Evolutionary conservation across 768 basidiomycete species (phyloP), one percentile per base, ranked within the genome.

Genomic region (Cyclocybe cylindracea): DNA sequence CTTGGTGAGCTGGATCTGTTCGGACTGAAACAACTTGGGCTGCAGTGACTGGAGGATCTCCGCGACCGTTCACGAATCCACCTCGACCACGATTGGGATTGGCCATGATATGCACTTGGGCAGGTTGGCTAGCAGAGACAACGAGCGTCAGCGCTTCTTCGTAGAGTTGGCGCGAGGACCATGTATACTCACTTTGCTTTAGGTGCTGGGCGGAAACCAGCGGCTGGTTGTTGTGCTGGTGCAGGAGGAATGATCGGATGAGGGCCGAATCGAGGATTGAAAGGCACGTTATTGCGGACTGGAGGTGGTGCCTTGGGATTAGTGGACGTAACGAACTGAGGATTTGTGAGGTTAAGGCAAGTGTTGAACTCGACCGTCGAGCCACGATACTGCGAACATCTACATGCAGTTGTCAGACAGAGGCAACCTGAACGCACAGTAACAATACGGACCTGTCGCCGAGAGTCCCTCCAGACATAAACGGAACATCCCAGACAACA

Each of bases 401-500:
- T 61, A 40, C 16, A 33, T 19, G 16, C 14, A 11, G 13, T 18
- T 29, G 35, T 10, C 13, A 39, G 4, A 51, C 29, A 44, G 6
- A 7, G 19, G 32, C 10, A 44, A 48, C 18, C 44, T 18, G 36
- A 51, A 33, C n/a, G 19, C 10, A 35, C n/a, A 14, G 31, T 42
- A 51, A 33, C 16, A 33, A n/a, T 16, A 62, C 64, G 16, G 60
- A 93, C 90, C 94, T 78, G 61, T 91, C 91, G 3, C 86, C 85
- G 9, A 98, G 73, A 0, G 91, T 97, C 2, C 81, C 78, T 6
- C 97, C 97, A 16, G 93, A 86, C 84, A 99, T 91, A 71, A 99
- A 98, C 1, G 93, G 80, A 18, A 89, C 86, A 66, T 99, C 97
- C 91, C 97, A 98, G 0, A 96, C 81, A 18, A 98, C 89, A 66